Evolutionary conservation across 345 rosid species (phyloP).

Genomic region (Cardamine resedifolia): DNA sequence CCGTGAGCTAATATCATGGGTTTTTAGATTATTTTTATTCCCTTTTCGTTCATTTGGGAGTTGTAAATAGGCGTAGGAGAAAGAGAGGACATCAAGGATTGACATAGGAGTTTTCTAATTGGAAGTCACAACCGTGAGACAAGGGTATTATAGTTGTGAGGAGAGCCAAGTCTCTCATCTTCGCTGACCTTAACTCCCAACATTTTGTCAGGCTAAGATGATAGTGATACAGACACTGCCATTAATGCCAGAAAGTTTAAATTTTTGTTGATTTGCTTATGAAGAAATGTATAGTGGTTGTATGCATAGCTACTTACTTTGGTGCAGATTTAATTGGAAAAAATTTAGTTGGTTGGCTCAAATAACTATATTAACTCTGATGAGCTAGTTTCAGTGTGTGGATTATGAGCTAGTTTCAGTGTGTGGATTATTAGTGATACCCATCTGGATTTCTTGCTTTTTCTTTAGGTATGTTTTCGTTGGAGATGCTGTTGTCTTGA

Average conservation of each 20-base stretch:
- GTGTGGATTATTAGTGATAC: not conserved
- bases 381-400: too few species aligned
- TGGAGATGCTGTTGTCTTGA: constrained; percentile 92
- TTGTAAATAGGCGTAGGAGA: constrained; percentile 5
- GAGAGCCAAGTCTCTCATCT: constrained; percentile 6
- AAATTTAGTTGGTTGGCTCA: not conserved
- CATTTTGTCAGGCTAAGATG: not conserved
- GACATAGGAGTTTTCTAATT: not conserved
- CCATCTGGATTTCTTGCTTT: constrained; percentile 12
- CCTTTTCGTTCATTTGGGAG: not conserved
- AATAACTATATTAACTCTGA: not conserved
- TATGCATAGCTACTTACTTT: not conserved
- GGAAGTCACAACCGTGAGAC: not conserved
- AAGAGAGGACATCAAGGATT: not conserved
- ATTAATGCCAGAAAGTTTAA: not conserved
- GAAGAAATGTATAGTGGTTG: not conserved
- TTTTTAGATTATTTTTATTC: not conserved
- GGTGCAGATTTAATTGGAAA: not conserved
- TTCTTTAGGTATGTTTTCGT: constrained; percentile 59
- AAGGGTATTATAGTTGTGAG: not conserved
- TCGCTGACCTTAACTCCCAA: not conserved
- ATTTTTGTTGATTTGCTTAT: not conserved
- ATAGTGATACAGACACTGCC: not conserved
- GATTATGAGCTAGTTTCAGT: too few species aligned
- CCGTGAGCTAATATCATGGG: not conserved